Conservation (phyloP, 2,329 filamentous ascomycete species). For the Phaeomoniella chlamydospora region DNA sequence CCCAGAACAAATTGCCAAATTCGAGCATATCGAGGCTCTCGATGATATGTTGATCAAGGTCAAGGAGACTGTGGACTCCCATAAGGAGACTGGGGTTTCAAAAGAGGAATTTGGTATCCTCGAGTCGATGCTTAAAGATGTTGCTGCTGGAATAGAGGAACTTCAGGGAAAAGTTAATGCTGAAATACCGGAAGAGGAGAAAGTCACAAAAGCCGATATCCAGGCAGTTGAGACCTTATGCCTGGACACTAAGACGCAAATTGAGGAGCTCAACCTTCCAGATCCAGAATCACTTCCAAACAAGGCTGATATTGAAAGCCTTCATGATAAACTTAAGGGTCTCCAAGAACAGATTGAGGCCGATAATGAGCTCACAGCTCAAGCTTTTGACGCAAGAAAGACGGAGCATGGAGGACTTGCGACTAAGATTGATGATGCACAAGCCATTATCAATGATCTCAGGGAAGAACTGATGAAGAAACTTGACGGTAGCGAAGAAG, state of each 20-base stretch:
- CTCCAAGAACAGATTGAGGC: slow-evolving; percentile 53
- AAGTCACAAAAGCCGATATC: slow-evolving; percentile 66
- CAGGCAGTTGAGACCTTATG: slow-evolving; percentile 69
- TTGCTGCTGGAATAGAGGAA: slow-evolving; percentile 64
- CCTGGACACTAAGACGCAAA: slow-evolving; percentile 66
- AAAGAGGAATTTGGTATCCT: slow-evolving; percentile 68
- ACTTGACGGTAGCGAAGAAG: slow-evolving; percentile 59
- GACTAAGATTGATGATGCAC: slow-evolving; percentile 67
- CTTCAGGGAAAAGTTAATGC: slow-evolving; percentile 32
- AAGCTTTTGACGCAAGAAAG: slow-evolving; percentile 71
- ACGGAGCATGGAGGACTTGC: slow-evolving; percentile 67
- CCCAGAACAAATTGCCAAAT: slow-evolving; percentile 52
- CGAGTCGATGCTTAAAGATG: slow-evolving; percentile 64
- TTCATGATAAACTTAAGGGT: slow-evolving; percentile 58
- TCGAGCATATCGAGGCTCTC: slow-evolving; percentile 44
- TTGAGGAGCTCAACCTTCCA: slow-evolving; percentile 59
- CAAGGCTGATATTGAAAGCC: slow-evolving; percentile 58
- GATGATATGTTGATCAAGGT: slow-evolving; percentile 61
- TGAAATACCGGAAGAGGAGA: slow-evolving; percentile 32
- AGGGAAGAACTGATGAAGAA: slow-evolving; percentile 62
- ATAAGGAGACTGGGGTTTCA: slow-evolving; percentile 53
- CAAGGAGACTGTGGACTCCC: slow-evolving; percentile 54
- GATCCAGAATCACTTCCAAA: slow-evolving; percentile 57
- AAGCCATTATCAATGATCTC: slow-evolving; percentile 61
- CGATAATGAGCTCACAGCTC: slow-evolving; percentile 59